Conservation (phyloP, 2,329 filamentous ascomycete genomes). For the Ophiosphaerella narmari region DNA sequence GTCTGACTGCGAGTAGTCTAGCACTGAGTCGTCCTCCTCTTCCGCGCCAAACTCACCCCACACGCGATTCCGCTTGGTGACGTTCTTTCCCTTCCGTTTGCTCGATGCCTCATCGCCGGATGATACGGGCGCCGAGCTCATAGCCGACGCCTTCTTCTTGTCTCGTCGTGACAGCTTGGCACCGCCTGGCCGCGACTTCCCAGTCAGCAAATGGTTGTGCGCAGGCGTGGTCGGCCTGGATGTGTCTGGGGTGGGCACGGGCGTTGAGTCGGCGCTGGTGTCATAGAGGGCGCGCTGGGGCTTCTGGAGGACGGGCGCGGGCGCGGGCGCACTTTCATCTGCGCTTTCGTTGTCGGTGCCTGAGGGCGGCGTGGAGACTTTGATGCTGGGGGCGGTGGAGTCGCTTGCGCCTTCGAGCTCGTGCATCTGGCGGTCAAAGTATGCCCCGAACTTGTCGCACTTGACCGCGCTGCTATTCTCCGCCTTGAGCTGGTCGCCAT, state of each 20-base stretch:
- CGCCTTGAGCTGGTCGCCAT: slow-evolving; percentile 83
- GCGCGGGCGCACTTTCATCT: slow-evolving; percentile 58
- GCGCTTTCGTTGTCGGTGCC: slow-evolving; percentile 55
- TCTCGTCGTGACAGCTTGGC: slow-evolving; percentile 80
- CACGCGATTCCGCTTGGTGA: slow-evolving; percentile 81
- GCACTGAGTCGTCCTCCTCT: slow-evolving; percentile 74
- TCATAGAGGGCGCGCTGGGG: slow-evolving; percentile 41
- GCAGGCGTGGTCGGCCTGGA: slow-evolving; percentile 81
- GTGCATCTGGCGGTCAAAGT: slow-evolving; percentile 90
- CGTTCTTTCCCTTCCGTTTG: slow-evolving; percentile 62
- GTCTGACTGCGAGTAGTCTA: slow-evolving; percentile 84
- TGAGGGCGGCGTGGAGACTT: slow-evolving; percentile 55
- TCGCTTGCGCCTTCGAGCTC: slow-evolving; percentile 70
- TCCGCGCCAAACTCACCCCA: slow-evolving; percentile 94
- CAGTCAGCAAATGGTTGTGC: slow-evolving; percentile 69
- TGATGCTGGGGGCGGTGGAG: slow-evolving; percentile 42
- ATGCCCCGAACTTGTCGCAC: slow-evolving; percentile 79
- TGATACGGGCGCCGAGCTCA: slow-evolving; percentile 65
- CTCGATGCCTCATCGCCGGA: slow-evolving; percentile 80
- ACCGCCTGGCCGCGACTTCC: slow-evolving; percentile 70
- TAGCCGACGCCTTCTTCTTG: slow-evolving; percentile 66
- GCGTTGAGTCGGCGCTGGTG: slow-evolving; percentile 70
- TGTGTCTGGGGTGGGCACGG: slow-evolving; percentile 70
- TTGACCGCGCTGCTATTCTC: slow-evolving; percentile 77
- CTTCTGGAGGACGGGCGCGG: slow-evolving; percentile 58